Evolutionary conservation across 2,329 filamentous ascomycete species (phyloP).

Genomic region (Neofusicoccum kwambonambiense): DNA sequence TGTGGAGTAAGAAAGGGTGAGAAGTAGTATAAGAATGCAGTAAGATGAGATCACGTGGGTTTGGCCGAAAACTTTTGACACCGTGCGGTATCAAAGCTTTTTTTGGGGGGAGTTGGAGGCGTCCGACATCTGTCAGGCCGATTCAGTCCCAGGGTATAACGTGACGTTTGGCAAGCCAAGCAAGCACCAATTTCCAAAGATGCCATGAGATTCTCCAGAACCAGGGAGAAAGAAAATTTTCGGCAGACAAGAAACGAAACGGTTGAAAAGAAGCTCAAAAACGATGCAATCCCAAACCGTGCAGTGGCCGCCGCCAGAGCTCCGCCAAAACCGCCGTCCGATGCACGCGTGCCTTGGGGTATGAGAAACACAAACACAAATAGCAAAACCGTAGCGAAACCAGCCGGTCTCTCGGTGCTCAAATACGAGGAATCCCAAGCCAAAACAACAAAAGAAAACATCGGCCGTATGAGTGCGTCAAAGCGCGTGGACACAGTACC

Average conservation of each 20-base stretch:
- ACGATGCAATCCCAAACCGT: not conserved
- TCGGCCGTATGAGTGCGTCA: not conserved
- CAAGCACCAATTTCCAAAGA: not conserved
- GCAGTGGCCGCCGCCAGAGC: not conserved
- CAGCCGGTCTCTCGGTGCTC: not conserved
- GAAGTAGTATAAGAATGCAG: too few species aligned
- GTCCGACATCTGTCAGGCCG: too few species aligned
- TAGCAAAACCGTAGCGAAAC: not conserved
- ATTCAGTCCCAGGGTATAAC: not conserved
- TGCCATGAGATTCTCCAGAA: not conserved
- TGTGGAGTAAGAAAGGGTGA: too few species aligned
- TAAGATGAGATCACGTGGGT: too few species aligned
- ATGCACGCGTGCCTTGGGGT: conserved; percentile 4
- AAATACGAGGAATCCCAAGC: not conserved
- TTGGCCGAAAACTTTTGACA: too few species aligned
- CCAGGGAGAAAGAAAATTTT: not conserved
- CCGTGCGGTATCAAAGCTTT: too few species aligned
- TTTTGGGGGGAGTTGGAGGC: too few species aligned
- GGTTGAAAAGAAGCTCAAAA: not conserved
- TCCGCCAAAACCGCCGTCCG: not conserved
- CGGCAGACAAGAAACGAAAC: not conserved
- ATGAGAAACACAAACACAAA: not conserved
- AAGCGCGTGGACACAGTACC: not conserved
- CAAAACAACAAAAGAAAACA: not conserved
- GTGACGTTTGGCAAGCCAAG: not conserved